Evolutionary conservation across 495 filamentous ascomycete genomes (phyloP), one percentile per base, ranked within the genome.

Genomic region (Penicillium nucicola): DNA sequence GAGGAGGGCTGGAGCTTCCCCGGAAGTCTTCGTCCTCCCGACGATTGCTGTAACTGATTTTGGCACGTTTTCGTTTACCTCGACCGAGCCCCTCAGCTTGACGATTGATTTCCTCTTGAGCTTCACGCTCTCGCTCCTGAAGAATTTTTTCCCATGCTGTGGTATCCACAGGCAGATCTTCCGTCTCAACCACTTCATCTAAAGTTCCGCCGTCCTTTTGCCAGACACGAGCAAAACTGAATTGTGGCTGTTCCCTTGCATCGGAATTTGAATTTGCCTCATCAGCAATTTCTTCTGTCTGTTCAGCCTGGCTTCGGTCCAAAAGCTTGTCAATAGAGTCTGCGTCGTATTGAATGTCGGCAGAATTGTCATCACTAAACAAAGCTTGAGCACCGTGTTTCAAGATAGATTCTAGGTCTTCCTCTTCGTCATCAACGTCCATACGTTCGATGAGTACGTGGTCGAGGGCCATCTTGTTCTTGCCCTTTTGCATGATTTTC

Each of bases 401-500:
- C 17, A 99, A 77, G 44, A 97, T 90, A 0, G 89, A 90, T 54
- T 96, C 90, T 6, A 97, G 59, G 66, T 97, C 90, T 30, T 85
- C 78, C 20, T 80, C 81, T 17, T 90, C 83, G 41, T 91, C 87
- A 23, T 91, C 84, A 1, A 80, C 79, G 42, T 87, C 88, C 80
- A 97, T 89, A 31, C 81, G 85, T 59, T 97, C 89, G 50, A 97
- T 96, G 5, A 99, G 82, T 2, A 92, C 83, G 62, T 97, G 92
- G 50, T 97, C 93, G 0, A 99, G 78, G 0, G 87, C 88, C 76
- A 97, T 85, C 72, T 99, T 99, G 69, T 89, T 95, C 52, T 92
- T 88, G 6, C 93, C 93, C 52, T 95, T 93, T 66, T 97, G 88
- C 70, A 97, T 81, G 44, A 99, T 97, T 60, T 92, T 93, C 66